Evolutionary conservation across 1,139 yeast species (phyloP), one percentile per base, ranked within the genome.

Genomic region (Hanseniaspora uvarum): DNA sequence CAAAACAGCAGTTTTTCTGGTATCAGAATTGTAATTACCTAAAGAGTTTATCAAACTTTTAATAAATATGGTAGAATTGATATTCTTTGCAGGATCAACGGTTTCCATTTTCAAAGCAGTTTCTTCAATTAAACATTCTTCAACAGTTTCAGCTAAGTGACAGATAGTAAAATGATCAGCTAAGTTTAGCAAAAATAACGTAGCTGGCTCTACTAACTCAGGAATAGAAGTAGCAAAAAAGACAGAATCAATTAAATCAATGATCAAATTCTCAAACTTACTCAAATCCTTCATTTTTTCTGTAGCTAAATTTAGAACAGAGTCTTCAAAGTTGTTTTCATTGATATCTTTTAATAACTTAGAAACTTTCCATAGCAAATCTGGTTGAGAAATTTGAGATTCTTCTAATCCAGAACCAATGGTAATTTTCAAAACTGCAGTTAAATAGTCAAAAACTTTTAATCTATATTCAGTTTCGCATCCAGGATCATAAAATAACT

Each of bases 151-250:
- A 33, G 87, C 85, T 49, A 89, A 75, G 59, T 88, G 86, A 8
- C 87, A 70, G 55, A 92, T 71, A 5, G 88, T 81, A 59, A 86
- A 82, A 67, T 92, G 97, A 56, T 81, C 82, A 28, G 94, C 79
- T 8, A 89, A 65, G 48, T 86, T 81, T 57, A 78, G 76, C 45
- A 87, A 74, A 51, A 88, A 70, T 3, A 61, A 67, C 33, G 72
- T 68, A 0, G 95, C 94, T 50, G 85, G 88, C 0, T 78, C 83
- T 55, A 74, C 75, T n/a, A 85, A 71, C 55, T 85, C 94, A 0
- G 83, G 81, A 45, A 88, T 74, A 0, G 95, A 83, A 3, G 84
- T 78, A 0, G 96, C 76, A 65, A 77, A 83, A 65, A 86, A 87
- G 11, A 87, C 65, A 0, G 86, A 76, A 61, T 86, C 88, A 53